These are phyloP conservation scores for Quercus parvula DNA, from an alignment of 306 rosid species.

Conservation along the genomic window DNA sequence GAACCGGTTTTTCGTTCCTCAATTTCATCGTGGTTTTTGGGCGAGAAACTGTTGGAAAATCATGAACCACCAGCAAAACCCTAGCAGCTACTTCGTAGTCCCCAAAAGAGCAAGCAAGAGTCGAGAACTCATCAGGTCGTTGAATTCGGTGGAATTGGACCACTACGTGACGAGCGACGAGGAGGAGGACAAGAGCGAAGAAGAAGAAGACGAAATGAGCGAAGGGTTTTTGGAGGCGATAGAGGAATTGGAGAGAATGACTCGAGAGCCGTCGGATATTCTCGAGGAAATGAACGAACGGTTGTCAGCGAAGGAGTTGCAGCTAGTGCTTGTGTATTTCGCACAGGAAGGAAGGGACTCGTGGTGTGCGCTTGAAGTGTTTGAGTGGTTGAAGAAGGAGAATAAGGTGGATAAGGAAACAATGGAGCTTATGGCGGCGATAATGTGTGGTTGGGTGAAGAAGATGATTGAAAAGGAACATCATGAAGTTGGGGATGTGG, in stretches of 20 bases:
- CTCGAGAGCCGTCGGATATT: slow-evolving; percentile 94
- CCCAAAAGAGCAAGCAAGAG: slow-evolving; percentile 25
- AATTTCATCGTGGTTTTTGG: slow-evolving; percentile 13
- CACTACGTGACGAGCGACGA: slow-evolving; percentile 79
- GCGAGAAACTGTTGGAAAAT: slow-evolving; percentile 31
- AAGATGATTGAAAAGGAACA: slow-evolving; percentile 65
- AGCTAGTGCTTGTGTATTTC: slow-evolving; percentile 88
- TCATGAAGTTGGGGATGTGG: slow-evolving; percentile 61
- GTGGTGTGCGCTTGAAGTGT: slow-evolving; percentile 97
- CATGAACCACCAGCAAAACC: slow-evolving; percentile 24
- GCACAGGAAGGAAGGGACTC: slow-evolving; percentile 97
- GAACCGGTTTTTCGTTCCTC: slow-evolving; percentile 23
- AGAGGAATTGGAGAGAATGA: slow-evolving; percentile 89
- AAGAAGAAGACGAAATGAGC: slow-evolving; percentile 61
- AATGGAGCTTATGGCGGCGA: slow-evolving; percentile 93
- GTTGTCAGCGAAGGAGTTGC: slow-evolving; percentile 76
- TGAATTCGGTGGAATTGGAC: slow-evolving; percentile 75
- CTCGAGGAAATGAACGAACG: slow-evolving; percentile 95
- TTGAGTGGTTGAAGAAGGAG: slow-evolving; percentile 95
- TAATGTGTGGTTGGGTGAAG: slow-evolving; percentile 94
- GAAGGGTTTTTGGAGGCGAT: slow-evolving; percentile 89
- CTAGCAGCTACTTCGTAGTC: slow-evolving; percentile 12
- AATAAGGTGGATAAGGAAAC: slow-evolving; percentile 93
- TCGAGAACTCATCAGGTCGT: slow-evolving; percentile 46
- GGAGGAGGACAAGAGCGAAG: slow-evolving; percentile 14